A percentile compares a stretch with the other conserved stretches of the same genome.
Conservation (phyloP, 1,284 basidiomycete species). For the Cerioporus squamosus region DNA sequence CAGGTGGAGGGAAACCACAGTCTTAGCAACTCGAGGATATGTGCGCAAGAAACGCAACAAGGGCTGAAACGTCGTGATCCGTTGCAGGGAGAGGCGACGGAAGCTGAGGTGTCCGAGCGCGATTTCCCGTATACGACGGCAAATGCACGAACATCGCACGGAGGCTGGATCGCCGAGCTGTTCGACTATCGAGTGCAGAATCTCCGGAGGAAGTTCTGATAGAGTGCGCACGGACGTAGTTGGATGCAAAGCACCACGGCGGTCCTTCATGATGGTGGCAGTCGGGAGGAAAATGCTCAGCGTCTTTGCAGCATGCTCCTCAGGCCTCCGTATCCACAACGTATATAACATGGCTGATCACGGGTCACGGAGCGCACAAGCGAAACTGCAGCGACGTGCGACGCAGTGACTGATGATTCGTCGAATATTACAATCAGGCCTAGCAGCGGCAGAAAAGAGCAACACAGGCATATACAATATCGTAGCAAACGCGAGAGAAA, state of each 20-base stretch:
- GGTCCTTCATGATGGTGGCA: background rate
- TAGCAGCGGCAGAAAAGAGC: background rate
- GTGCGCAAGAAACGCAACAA: background rate
- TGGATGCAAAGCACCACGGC: no score
- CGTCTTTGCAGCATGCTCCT: no score
- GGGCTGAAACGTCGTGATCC: background rate
- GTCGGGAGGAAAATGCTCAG: background rate
- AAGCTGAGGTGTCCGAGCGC: background rate
- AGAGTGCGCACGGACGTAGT: background rate
- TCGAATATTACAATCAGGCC: background rate
- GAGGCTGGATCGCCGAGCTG: background rate
- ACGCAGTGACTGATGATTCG: background rate
- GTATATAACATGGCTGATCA: no score
- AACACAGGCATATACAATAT: background rate
- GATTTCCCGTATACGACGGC: background rate
- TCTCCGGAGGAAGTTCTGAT: background rate
- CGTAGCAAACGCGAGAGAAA: constrained; percentile 3
- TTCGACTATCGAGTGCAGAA: background rate
- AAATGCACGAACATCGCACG: background rate
- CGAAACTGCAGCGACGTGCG: no score
- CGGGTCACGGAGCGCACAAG: no score
- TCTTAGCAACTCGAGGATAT: background rate
- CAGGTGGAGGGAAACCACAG: background rate
- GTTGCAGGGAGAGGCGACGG: background rate
- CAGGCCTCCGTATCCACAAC: no score